phyloP scores from a whole-genome alignment of 352 stramenopile species.

The Pythium insidiosum region DNA sequence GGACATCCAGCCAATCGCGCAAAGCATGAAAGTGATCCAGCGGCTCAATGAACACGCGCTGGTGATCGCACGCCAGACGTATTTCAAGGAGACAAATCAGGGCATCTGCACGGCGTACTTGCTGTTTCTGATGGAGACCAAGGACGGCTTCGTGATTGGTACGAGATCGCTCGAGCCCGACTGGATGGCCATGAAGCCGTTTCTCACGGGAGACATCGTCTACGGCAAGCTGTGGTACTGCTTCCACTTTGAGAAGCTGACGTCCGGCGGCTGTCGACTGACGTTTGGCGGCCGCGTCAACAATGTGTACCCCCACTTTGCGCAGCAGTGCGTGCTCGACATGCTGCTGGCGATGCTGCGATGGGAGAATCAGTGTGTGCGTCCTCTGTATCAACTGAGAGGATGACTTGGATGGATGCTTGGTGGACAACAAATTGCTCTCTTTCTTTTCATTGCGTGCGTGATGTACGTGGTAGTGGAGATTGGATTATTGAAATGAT shows the following conservation, averaged over 20 bases:
- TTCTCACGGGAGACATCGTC: slow-evolving; percentile 5
- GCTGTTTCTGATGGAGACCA: slow-evolving; percentile 15
- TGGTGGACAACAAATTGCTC: neutral
- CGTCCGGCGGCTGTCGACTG: slow-evolving; percentile 2
- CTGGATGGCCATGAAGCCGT: slow-evolving; percentile 6
- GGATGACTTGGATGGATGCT: neutral
- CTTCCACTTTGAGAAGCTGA: slow-evolving; percentile 10
- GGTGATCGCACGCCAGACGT: slow-evolving; percentile 12
- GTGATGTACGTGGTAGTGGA: neutral
- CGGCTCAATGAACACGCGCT: slow-evolving; percentile 14
- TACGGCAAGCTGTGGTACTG: slow-evolving; percentile 15
- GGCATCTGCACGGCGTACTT: slow-evolving; percentile 19
- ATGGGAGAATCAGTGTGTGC: slow-evolving; percentile 20
- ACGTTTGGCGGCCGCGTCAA: slow-evolving; percentile 12
- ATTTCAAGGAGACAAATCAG: slow-evolving; percentile 3
- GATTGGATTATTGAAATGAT: neutral
- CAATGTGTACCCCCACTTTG: slow-evolving; percentile 1
- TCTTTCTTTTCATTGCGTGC: neutral
- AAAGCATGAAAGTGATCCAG: slow-evolving; percentile 33
- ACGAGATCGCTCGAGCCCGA: slow-evolving; percentile 12
- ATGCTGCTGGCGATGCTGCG: slow-evolving; percentile 18
- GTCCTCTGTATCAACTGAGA: slow-evolving; percentile 9
- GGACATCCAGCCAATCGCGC: slow-evolving; percentile 21
- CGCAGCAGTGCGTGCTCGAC: slow-evolving; percentile 12
- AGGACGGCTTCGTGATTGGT: slow-evolving; percentile 14